Evolutionary conservation across 805 yeast genomes (phyloP), one percentile per base, ranked within the genome.

Genomic region (Zygotorulaspora chibaensis): DNA sequence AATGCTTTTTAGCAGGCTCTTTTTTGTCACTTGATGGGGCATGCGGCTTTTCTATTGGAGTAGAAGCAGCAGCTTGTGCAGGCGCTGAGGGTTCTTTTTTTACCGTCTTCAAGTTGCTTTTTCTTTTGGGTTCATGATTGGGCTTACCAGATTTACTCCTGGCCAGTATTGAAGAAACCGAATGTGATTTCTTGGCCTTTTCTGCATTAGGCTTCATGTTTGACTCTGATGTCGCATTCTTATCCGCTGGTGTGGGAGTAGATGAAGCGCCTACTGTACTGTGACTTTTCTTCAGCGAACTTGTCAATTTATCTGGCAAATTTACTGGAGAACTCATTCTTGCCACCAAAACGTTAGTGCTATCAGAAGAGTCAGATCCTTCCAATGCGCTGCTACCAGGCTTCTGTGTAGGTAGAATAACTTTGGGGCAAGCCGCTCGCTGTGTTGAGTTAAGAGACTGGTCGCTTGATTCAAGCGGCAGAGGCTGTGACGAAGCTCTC

Each of bases 351-450:
- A 50, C 40, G 2, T 50, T 54, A 12, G 51, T 42, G 1, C 43
- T 34, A 25, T 47, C 52, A 6, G 46, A 25, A 3, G 46, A 46
- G 20, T 31, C 47, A 12, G 29, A 13, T 17, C 39, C 43, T n/a
- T 38, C 50, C 13, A 39, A 26, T 8, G 41, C 31, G 17, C 30
- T 28, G 2, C 45, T 40, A 8, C 52, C 51, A 15, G 48, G 45
- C 9, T 40, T 43, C 34, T 57, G 61, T 3, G 61, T 55, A 38
- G 61, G 61, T 18, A 57, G 41, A 40, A 57, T 57, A 9, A 57
- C 53, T 27, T 51, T 54, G 10, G 57, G 59, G 8, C 53, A 39
- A 10, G 37, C 30, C 6, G 47, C 28, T n/a, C 33, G 46, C 20
- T 38, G 47, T 7, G 42, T 16, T 30, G 44, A 41, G 15, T 43